These are phyloP conservation scores for Sugiyamaella lignohabitans DNA, from an alignment of 805 yeast species.

Conservation along the genomic window DNA sequence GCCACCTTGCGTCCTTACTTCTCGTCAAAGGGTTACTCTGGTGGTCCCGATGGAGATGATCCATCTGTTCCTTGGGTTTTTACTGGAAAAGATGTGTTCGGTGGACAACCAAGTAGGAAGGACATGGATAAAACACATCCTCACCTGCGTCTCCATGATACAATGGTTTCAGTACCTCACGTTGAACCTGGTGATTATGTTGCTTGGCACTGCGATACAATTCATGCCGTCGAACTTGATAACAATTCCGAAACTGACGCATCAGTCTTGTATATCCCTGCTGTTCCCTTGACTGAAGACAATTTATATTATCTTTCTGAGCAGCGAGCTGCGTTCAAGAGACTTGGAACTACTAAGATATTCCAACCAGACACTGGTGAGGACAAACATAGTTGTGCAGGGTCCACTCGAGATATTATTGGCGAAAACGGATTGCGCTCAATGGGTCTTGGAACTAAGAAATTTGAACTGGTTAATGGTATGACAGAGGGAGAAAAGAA, in stretches of 20 bases:
- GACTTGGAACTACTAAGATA: constrained; percentile 21
- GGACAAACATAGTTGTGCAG: constrained; percentile 7
- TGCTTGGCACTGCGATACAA: constrained; percentile 40
- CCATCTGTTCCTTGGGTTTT: constrained; percentile 19
- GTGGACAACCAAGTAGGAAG: constrained; percentile 31
- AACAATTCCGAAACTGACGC: constrained; percentile 34
- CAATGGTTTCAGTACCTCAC: constrained; percentile 35
- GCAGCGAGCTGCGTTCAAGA: constrained; percentile 22
- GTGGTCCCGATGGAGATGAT: constrained; percentile 7
- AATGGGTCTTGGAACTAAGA: constrained; percentile 11
- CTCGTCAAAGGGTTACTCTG: constrained; percentile 22
- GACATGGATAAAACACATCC: constrained; percentile 31
- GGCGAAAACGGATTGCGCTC: constrained; percentile 7
- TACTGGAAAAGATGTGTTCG: constrained; percentile 35
- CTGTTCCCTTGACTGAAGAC: constrained; percentile 30
- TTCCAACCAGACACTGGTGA: constrained; percentile 17
- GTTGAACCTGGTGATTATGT: constrained; percentile 40
- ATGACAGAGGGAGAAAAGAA: constrained; percentile 8
- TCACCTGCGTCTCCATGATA: constrained; percentile 30
- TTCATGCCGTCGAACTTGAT: constrained; percentile 38
- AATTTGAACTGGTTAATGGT: constrained; percentile 6
- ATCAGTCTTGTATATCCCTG: constrained; percentile 36
- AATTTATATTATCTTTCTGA: constrained; percentile 18
- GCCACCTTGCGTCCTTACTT: constrained; percentile 38
- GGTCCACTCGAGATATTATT: constrained; percentile 5